These are phyloP conservation scores for Alternaria arbusti DNA, from an alignment of 2,329 filamentous ascomycete genomes.

Conservation along the genomic window DNA sequence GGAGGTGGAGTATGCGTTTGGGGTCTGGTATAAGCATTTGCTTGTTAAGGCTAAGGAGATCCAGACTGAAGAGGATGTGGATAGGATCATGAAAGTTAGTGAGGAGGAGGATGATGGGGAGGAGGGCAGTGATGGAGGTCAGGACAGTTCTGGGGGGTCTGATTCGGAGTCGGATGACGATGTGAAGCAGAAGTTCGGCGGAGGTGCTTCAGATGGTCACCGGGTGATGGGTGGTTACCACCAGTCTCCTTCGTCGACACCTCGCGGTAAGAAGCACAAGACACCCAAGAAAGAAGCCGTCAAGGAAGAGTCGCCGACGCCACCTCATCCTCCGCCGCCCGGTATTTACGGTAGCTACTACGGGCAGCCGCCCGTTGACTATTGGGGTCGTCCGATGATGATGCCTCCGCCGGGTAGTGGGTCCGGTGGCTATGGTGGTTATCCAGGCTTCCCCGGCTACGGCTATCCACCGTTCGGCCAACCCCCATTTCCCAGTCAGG, in stretches of 20 bases:
- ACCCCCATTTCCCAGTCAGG: background rate
- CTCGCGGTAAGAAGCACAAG: slow-evolving; percentile 11
- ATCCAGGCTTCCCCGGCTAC: slow-evolving; percentile 9
- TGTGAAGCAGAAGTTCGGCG: background rate
- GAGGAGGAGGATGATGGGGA: slow-evolving; percentile 7
- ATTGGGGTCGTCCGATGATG: slow-evolving; percentile 6
- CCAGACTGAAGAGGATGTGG: slow-evolving; percentile 26
- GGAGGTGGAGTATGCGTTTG: slow-evolving; percentile 29
- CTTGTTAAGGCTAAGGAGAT: slow-evolving; percentile 23
- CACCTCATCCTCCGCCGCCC: background rate
- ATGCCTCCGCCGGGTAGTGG: background rate
- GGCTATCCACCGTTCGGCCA: background rate
- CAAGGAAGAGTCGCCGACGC: background rate
- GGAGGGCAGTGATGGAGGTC: slow-evolving; percentile 6
- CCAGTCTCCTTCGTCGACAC: background rate
- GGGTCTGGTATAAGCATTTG: slow-evolving; percentile 41
- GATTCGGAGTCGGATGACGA: slow-evolving; percentile 9
- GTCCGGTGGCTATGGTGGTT: slow-evolving; percentile 4
- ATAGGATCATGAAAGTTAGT: slow-evolving; percentile 25
- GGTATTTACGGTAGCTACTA: background rate
- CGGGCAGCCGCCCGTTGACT: slow-evolving; percentile 2
- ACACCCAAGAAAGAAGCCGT: background rate
- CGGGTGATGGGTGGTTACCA: slow-evolving; percentile 10
- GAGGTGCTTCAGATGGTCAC: slow-evolving; percentile 6
- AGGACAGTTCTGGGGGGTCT: slow-evolving; percentile 1